phyloP scores from a whole-genome alignment of 768 basidiomycete species.

The Lentinula guzmanii region DNA sequence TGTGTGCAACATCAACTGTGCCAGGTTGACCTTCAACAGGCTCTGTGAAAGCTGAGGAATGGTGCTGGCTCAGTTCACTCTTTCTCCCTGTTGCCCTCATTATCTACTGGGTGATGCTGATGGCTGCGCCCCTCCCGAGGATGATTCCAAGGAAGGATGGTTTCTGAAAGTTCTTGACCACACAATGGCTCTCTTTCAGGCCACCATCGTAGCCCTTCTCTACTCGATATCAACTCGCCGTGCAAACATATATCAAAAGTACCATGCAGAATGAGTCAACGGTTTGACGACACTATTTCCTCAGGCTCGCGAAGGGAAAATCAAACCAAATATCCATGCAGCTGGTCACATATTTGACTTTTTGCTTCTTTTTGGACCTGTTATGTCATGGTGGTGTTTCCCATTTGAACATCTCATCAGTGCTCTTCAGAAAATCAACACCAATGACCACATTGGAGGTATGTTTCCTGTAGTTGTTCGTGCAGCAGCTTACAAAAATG shows the following conservation, averaged over 20 bases:
- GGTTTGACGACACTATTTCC: constrained; percentile 12
- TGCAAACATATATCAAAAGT: not conserved
- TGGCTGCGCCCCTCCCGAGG: not conserved
- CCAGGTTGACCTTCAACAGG: constrained; percentile 9
- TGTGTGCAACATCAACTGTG: no score
- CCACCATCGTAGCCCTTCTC: constrained; percentile 13
- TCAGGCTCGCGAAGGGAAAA: not conserved
- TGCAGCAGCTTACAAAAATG: not conserved
- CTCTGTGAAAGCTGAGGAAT: constrained; percentile 30
- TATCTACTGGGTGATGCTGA: constrained; percentile 18
- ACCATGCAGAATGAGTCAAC: constrained; percentile 9
- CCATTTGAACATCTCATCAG: constrained; percentile 32
- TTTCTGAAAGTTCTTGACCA: constrained; percentile 14
- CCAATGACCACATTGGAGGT: constrained; percentile 17
- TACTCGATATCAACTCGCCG: constrained; percentile 3
- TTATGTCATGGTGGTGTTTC: constrained; percentile 31
- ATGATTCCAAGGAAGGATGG: no score
- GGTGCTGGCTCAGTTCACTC: constrained; percentile 21
- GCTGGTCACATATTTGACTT: constrained; percentile 23
- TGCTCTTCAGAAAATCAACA: constrained; percentile 24
- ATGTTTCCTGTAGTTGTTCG: constrained; percentile 2
- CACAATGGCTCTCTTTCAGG: constrained; percentile 18
- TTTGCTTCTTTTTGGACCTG: constrained; percentile 2
- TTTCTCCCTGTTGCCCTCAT: constrained; percentile 28
- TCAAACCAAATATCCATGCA: constrained; percentile 23